phyloP scores from a whole-genome alignment of 192 early-diverging fungal genomes.

The Linnemannia exigua region DNA sequence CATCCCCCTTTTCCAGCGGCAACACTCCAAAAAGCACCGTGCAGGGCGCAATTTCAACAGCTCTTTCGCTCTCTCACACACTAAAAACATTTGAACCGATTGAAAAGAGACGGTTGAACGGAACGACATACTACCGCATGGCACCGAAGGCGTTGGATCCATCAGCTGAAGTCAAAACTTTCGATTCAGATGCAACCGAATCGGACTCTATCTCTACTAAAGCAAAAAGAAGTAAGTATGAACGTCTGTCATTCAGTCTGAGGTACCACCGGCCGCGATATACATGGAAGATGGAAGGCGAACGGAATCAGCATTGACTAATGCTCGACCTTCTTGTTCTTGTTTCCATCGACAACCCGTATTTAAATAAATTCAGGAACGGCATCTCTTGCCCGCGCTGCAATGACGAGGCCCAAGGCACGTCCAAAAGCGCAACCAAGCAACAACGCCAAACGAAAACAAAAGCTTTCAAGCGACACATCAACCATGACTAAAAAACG shows the following conservation, averaged over 20 bases:
- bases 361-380: background rate
- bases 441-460: conserved; percentile 11
- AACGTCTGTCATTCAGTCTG: background rate
- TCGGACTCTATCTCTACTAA: conserved; percentile 11
- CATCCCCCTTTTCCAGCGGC: conserved; percentile 17
- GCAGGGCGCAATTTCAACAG: conserved; percentile 51
- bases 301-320: background rate
- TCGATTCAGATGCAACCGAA: conserved; percentile 28
- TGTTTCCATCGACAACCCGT: background rate
- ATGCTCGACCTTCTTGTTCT: background rate
- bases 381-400: background rate
- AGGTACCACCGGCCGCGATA: background rate
- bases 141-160: conserved; percentile 33
- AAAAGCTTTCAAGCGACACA: background rate
- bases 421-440: background rate
- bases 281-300: background rate
- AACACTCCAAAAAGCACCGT: conserved; percentile 35
- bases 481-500: conserved; percentile 17
- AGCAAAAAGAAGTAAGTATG: conserved; percentile 5
- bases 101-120: conserved; percentile 31
- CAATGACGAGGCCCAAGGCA: background rate
- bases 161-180: background rate
- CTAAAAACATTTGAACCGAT: conserved; percentile 48
- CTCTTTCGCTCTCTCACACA: conserved; percentile 15
- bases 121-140: conserved; percentile 51